A percentile compares a stretch with the other conserved stretches of the same genome.
phyloP scores from a whole-genome alignment of 2,329 filamentous ascomycete genomes.

The Periconia sp. region DNA sequence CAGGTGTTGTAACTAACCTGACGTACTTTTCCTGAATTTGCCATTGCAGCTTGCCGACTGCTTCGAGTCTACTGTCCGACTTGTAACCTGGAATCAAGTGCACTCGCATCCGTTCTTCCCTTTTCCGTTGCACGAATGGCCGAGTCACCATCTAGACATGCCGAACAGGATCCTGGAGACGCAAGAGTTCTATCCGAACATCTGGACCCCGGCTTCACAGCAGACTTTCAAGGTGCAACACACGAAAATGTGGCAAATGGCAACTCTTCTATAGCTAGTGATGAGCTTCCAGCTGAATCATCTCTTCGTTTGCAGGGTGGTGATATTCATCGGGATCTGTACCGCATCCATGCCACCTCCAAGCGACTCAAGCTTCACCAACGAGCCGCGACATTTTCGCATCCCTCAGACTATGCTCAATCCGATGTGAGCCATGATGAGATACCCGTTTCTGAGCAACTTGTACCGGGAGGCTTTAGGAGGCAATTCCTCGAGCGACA shows the following conservation, averaged over 20 bases:
- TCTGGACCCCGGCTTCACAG: constrained; percentile 52
- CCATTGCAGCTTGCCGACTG: constrained; percentile 27
- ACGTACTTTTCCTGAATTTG: constrained; percentile 29
- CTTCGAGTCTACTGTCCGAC: too few species aligned
- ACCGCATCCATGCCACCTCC: constrained; percentile 70
- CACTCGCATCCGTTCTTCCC: background rate
- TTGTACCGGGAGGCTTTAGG: constrained; percentile 61
- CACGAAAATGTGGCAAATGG: constrained; percentile 30
- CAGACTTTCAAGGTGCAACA: constrained; percentile 47
- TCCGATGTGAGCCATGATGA: constrained; percentile 43
- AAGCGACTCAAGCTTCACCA: constrained; percentile 53
- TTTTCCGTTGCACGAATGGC: constrained; percentile 24
- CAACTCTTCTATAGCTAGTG: constrained; percentile 28
- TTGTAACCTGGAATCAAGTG: background rate
- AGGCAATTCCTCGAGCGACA: constrained; percentile 57
- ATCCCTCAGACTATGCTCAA: constrained; percentile 45
- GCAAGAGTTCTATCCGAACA: constrained; percentile 50
- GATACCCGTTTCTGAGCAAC: constrained; percentile 51
- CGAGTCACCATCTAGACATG: constrained; percentile 32
- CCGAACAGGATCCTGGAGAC: constrained; percentile 34
- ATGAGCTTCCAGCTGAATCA: constrained; percentile 56
- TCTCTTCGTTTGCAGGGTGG: constrained; percentile 76
- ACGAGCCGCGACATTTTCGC: constrained; percentile 72
- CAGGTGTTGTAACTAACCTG: constrained; percentile 35
- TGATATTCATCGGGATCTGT: constrained; percentile 79